Conservation (phyloP, 345 rosid genomes). For the Dipteronia dyeriana region DNA sequence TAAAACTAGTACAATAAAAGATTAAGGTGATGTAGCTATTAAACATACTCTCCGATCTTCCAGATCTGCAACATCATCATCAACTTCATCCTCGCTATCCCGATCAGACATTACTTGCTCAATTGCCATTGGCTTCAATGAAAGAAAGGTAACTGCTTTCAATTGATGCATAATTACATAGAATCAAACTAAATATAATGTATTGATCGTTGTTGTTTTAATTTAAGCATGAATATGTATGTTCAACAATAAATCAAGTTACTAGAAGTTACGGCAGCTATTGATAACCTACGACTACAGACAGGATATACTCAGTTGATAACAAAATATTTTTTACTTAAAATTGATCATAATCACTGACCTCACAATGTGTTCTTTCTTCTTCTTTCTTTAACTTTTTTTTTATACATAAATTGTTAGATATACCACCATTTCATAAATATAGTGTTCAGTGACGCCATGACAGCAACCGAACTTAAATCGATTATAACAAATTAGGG, state of each 20-base stretch:
- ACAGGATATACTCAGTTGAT: neutral
- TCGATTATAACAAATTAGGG: neutral
- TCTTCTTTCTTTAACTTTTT: neutral
- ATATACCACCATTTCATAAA: neutral
- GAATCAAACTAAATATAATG: neutral
- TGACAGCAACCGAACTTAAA: neutral
- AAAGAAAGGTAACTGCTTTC: constrained; percentile 11
- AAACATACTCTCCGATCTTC: constrained; percentile 92
- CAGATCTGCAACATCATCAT: constrained; percentile 98
- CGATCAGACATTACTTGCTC: constrained; percentile 93
- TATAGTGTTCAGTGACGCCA: neutral
- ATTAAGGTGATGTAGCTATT: neutral
- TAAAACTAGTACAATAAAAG: neutral
- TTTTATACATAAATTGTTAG: too few relatives aligned
- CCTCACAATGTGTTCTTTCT: neutral
- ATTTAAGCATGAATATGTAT: neutral
- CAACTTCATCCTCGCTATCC: constrained; percentile 99
- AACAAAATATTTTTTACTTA: neutral
- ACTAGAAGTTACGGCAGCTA: neutral
- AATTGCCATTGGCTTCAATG: constrained; percentile 79
- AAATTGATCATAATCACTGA: neutral
- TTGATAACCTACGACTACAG: neutral
- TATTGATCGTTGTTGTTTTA: neutral
- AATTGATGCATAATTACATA: neutral
- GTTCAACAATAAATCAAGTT: neutral